Evolutionary conservation across 129 eudicot genomes (phyloP).

Genomic region (Arctium lappa): DNA sequence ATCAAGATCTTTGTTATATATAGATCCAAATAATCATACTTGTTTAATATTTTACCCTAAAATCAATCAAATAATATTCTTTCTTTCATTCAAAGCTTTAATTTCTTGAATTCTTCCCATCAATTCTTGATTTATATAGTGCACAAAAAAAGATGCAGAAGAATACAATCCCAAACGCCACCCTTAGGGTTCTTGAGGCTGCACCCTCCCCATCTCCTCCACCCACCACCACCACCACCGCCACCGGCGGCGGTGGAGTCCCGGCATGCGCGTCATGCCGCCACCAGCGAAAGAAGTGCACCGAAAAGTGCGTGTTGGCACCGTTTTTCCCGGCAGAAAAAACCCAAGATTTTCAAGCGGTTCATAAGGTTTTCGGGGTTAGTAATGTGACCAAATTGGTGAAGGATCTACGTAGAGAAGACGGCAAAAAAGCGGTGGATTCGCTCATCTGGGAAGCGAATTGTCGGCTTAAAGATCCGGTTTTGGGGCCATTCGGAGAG

Average conservation of each 20-base stretch:
- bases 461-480: slow-evolving; percentile 71
- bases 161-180: slow-evolving; percentile 7
- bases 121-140: slow-evolving; percentile 27
- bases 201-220: slow-evolving; percentile 29
- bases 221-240: slow-evolving; percentile 14
- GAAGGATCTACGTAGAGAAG: slow-evolving; percentile 41
- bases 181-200: slow-evolving; percentile 33
- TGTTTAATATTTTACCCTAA: slow-evolving; percentile 33
- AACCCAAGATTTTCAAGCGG: slow-evolving; percentile 75
- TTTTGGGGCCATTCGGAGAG: slow-evolving; percentile 76
- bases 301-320: slow-evolving; percentile 71
- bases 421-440: slow-evolving; percentile 57
- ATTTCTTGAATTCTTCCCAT: slow-evolving; percentile 3
- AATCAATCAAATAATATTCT: slow-evolving; percentile 35
- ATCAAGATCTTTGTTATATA: slow-evolving; percentile 32
- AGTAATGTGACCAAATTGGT: slow-evolving; percentile 72
- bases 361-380: slow-evolving; percentile 87
- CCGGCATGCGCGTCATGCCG: slow-evolving; percentile 93
- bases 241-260: slow-evolving; percentile 29
- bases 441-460: slow-evolving; percentile 86
- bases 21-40: slow-evolving; percentile 24
- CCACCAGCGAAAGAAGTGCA: slow-evolving; percentile 92
- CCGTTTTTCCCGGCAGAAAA: slow-evolving; percentile 73
- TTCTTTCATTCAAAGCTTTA: slow-evolving; percentile 28
- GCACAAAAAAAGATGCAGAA: slow-evolving; percentile 9